Conservation (phyloP, 768 basidiomycete genomes). For the Nidularia sp. region DNA sequence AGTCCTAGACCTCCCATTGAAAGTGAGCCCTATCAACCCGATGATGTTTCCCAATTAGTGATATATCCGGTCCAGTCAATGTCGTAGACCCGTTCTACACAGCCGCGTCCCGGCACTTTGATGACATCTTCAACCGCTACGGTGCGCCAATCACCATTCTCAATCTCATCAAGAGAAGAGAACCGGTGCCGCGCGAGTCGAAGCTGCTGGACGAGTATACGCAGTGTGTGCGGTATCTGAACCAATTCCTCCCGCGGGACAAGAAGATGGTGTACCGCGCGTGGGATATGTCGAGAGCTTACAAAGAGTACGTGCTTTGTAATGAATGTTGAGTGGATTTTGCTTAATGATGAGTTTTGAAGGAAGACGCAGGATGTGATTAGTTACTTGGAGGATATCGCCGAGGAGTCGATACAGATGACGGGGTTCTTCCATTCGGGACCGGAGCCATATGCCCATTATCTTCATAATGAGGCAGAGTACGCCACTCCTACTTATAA, state of each 20-base stretch:
- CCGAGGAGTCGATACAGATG: slow-evolving; percentile 87
- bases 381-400: slow-evolving; percentile 90
- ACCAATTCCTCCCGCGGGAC: slow-evolving; percentile 86
- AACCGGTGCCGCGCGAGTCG: slow-evolving; percentile 78
- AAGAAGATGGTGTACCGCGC: slow-evolving; percentile 89
- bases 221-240: slow-evolving; percentile 88
- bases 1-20: slow-evolving; percentile 94
- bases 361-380: slow-evolving; percentile 97
- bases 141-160: slow-evolving; percentile 87
- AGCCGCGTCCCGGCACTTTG: slow-evolving; percentile 90
- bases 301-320: slow-evolving; percentile 68
- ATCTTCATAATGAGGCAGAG: slow-evolving; percentile 41
- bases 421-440: slow-evolving; percentile 97
- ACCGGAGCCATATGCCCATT: slow-evolving; percentile 77
- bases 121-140: slow-evolving; percentile 85
- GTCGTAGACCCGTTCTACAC: slow-evolving; percentile 94
- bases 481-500: slow-evolving; percentile 12
- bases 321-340: neutral
- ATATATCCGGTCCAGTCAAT: slow-evolving; percentile 52
- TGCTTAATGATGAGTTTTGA: neutral
- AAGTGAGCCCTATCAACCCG: slow-evolving; percentile 48
- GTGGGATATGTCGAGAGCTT: slow-evolving; percentile 96
- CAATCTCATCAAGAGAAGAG: slow-evolving; percentile 89
- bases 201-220: slow-evolving; percentile 90
- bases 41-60: slow-evolving; percentile 1